Evolutionary conservation across 805 yeast genomes (phyloP), one percentile per base, ranked within the genome.

Genomic region (Yamadazyma takamatsuzukensis): DNA sequence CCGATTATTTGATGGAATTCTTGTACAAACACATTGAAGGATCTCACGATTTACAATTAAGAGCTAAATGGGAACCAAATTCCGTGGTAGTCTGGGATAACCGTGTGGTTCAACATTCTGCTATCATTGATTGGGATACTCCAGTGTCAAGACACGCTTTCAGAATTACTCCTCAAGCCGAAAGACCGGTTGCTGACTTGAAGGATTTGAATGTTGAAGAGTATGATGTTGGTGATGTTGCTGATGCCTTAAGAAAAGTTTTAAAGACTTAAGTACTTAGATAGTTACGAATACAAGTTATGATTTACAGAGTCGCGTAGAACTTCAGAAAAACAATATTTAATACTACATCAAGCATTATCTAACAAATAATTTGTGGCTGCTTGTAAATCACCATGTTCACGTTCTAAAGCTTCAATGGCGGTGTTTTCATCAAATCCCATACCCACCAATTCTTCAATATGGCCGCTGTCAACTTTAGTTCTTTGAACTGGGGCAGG

Each of bases 321-420:
- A n/a, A n/a, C n/a, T n/a, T n/a, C n/a, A n/a, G n/a, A 21, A 18
- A 5, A 4, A 19, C 7, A 4, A 27, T 9, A 11, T 9, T 4
- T 4, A 27, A 27, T 9, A 12, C 15, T 10, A 15, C 18, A 25
- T 46, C 41, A 79, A 32, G 86, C 84, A 39, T 77, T 69, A 51
- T 88, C 97, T 43, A 88, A 64, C 43, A 89, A 64, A 49, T 69
- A 78, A 54, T 89, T 89, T 1, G 96, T 84, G n/a, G 97, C 96
- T 35, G 80, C 80, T 43, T 81, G 88, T 35, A 88, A 59, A 49
- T 83, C 76, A 85, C 90, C 84, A 37, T 76, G 67, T 44, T 80
- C 78, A 50, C 63, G 70, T 45, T 76, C 68, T 35, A 89, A 66
- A 5, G 97, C 96, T 8, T 66, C 70, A 5, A 72, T 47, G 1